phyloP scores from a whole-genome alignment of 768 basidiomycete species.

The Lyophyllum semitale region DNA sequence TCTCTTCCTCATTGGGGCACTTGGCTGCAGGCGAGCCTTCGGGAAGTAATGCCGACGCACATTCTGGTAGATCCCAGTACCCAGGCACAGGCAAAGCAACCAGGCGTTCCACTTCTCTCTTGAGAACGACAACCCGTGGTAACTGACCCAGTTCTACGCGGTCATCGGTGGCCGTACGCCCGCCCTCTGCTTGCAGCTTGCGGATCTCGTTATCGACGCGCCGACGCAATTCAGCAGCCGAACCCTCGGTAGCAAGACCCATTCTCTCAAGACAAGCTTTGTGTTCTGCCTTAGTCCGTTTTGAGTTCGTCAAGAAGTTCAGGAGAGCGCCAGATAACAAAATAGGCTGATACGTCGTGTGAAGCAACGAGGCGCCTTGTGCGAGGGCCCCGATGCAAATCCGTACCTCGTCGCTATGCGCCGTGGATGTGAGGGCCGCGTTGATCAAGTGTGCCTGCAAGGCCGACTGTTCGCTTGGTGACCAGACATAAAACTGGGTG shows the following conservation, averaged over 20 bases:
- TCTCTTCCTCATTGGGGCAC: constrained; percentile 41
- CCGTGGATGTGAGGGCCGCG: constrained; percentile 36
- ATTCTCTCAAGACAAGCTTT: constrained; percentile 42
- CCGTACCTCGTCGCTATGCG: constrained; percentile 35
- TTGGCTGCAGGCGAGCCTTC: constrained; percentile 5
- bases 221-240: constrained; percentile 35
- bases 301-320: constrained; percentile 39
- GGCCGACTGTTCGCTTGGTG: constrained; percentile 35
- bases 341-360: constrained; percentile 49
- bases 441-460: constrained; percentile 45
- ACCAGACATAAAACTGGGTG: constrained; percentile 53
- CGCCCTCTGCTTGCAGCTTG: constrained; percentile 32
- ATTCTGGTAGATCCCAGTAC: constrained; percentile 48
- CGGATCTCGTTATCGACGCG: constrained; percentile 38
- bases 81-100: constrained; percentile 49
- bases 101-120: constrained; percentile 44
- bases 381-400: constrained; percentile 52
- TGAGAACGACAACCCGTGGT: constrained; percentile 43
- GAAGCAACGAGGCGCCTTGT: constrained; percentile 48
- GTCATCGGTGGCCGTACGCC: constrained; percentile 22
- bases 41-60: constrained; percentile 31
- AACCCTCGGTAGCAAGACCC: constrained; percentile 37
- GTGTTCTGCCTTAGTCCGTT: constrained; percentile 36
- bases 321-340: constrained; percentile 46
- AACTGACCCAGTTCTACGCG: constrained; percentile 44